Conservation (phyloP, 2,329 filamentous ascomycete genomes). For the Penicillium thymicola region DNA sequence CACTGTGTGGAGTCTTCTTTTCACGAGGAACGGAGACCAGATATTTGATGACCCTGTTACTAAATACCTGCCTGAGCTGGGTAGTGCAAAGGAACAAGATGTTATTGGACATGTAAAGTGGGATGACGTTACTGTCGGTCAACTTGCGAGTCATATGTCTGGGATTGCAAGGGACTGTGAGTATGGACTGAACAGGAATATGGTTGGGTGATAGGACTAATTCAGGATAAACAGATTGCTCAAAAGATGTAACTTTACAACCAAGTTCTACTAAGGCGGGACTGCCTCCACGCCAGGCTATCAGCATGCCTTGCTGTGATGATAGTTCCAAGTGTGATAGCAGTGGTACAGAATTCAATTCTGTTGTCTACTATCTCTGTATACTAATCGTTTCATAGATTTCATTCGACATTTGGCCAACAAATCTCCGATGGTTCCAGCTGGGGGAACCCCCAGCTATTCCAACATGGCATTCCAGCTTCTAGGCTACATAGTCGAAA, state of each 20-base stretch:
- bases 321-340: neutral
- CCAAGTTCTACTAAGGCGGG: neutral
- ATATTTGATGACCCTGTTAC: neutral
- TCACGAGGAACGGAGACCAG: neutral
- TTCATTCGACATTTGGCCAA: neutral
- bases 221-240: neutral
- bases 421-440: neutral
- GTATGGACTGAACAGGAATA: neutral
- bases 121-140: slow-evolving; percentile 22
- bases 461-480: slow-evolving; percentile 42
- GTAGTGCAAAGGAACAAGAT: neutral
- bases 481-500: slow-evolving; percentile 38
- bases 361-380: too few relatives aligned
- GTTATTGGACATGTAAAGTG: neutral
- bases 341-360: neutral
- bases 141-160: slow-evolving; percentile 25
- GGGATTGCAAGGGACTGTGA: slow-evolving; percentile 19
- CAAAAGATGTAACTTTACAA: neutral
- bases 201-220: neutral
- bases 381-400: neutral
- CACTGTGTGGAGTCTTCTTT: neutral
- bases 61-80: neutral
- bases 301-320: neutral
- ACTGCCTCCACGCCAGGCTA: neutral
- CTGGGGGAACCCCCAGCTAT: slow-evolving; percentile 31